A percentile compares a stretch with the other conserved stretches of the same genome.
These are phyloP conservation scores for Aphanomyces invadans DNA, from an alignment of 352 stramenopile genomes.

Conservation along the genomic window DNA sequence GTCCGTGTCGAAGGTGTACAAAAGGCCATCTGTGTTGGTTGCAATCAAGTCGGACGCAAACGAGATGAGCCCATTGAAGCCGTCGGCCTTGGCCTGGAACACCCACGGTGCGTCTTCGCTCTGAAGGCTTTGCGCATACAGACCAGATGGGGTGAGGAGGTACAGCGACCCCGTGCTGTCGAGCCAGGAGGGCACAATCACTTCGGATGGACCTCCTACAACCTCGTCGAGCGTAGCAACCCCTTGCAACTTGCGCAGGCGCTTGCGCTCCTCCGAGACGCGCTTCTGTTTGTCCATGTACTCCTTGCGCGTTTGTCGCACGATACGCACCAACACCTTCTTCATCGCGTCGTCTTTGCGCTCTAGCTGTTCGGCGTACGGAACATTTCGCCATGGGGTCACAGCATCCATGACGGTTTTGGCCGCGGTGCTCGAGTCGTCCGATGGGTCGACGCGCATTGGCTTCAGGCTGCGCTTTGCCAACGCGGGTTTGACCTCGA, in stretches of 20 bases:
- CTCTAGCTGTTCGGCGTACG: slow-evolving; percentile 74
- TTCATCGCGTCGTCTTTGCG: slow-evolving; percentile 86
- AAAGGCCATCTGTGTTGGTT: slow-evolving; percentile 41
- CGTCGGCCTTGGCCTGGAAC: slow-evolving; percentile 33
- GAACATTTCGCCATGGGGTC: slow-evolving; percentile 69
- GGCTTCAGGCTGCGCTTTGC: slow-evolving; percentile 39
- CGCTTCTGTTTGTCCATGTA: slow-evolving; percentile 84
- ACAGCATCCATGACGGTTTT: slow-evolving; percentile 66
- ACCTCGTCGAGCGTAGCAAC: slow-evolving; percentile 6
- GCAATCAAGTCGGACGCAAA: slow-evolving; percentile 67
- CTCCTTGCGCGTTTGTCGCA: slow-evolving; percentile 75
- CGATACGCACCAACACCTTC: slow-evolving; percentile 82
- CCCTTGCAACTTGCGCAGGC: slow-evolving; percentile 53
- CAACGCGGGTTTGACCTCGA: slow-evolving; percentile 72
- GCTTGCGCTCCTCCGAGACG: slow-evolving; percentile 46
- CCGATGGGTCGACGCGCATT: slow-evolving; percentile 35
- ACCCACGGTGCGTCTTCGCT: slow-evolving; percentile 31
- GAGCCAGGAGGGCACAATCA: slow-evolving; percentile 63
- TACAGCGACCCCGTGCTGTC: slow-evolving; percentile 68
- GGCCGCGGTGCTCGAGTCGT: background rate
- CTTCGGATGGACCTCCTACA: slow-evolving; percentile 9
- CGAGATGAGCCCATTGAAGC: slow-evolving; percentile 57
- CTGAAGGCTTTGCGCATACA: slow-evolving; percentile 41
- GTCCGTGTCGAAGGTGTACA: slow-evolving; percentile 46
- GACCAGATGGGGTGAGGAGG: slow-evolving; percentile 41